Percentiles rank a stretch among this genome's conserved stretches.
These are phyloP conservation scores for Quercus dentata DNA, from an alignment of 306 rosid genomes.

Conservation along the genomic window DNA sequence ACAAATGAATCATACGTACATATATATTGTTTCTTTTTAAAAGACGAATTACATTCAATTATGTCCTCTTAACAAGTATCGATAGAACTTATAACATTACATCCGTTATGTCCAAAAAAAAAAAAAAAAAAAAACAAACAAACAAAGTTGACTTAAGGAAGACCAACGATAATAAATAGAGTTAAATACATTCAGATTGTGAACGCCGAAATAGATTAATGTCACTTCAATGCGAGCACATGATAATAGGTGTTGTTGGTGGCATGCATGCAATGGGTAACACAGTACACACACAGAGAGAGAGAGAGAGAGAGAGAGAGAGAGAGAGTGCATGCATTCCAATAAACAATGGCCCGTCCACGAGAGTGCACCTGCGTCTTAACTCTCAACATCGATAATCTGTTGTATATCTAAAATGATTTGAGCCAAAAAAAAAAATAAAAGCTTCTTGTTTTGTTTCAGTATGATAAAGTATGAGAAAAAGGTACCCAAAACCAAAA, in stretches of 20 bases:
- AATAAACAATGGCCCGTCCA: no score
- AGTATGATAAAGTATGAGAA: background rate
- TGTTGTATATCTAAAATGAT: background rate
- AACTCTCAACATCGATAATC: background rate
- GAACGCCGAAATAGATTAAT: background rate
- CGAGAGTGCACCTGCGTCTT: background rate
- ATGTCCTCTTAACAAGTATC: no score
- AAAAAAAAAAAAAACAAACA: no score
- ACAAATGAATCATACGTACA: no score
- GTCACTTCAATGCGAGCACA: slow-evolving; percentile 31
- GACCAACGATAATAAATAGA: background rate
- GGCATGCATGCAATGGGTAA: slow-evolving; percentile 30
- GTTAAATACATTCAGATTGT: background rate
- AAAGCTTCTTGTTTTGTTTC: background rate
- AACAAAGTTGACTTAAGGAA: background rate
- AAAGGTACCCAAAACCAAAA: background rate
- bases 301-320: no score
- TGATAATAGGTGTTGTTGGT: slow-evolving; percentile 18
- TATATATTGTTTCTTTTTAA: no score
- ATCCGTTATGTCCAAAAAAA: no score
- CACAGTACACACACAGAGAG: slow-evolving; percentile 12
- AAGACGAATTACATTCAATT: no score
- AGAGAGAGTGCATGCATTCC: slow-evolving; percentile 10
- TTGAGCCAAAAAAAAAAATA: background rate
- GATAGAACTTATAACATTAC: no score